phyloP scores from a whole-genome alignment of 345 rosid species.

The Clausena lansium region DNA sequence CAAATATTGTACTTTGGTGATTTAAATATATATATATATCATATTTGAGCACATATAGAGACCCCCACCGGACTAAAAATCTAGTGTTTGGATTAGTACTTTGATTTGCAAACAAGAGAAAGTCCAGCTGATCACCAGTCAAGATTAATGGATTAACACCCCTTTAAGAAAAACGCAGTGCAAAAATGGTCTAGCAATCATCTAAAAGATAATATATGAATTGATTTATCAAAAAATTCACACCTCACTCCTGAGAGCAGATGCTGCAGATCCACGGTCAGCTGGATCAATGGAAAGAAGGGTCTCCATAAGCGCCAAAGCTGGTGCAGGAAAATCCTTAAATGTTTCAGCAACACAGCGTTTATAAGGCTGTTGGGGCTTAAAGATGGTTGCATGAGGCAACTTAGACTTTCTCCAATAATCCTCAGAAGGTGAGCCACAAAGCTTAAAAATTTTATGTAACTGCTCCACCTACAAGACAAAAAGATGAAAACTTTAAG shows the following conservation, averaged over 20 bases:
- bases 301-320: conserved; percentile 82
- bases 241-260: conserved; percentile 88
- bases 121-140: not conserved
- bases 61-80: not conserved
- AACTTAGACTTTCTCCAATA: conserved; percentile 93
- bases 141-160: not conserved
- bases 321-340: conserved; percentile 87
- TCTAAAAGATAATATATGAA: not conserved
- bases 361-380: conserved; percentile 94
- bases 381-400: conserved; percentile 98
- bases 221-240: conserved; percentile 18
- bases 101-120: not conserved
- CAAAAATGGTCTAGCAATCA: not conserved
- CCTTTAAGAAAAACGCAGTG: not conserved
- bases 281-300: conserved; percentile 87
- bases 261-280: conserved; percentile 83
- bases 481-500: conserved; percentile 12
- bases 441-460: conserved; percentile 96
- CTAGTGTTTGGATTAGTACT: not conserved
- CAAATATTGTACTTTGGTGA: too few species aligned
- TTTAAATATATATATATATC: too few species aligned
- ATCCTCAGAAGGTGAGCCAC: conserved; percentile 96
- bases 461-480: conserved; percentile 85
- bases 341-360: conserved; percentile 90
- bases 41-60: not conserved